Base-by-base conservation (phyloP, 768 basidiomycete species). In the Thelephora aurantiotincta region DNA sequence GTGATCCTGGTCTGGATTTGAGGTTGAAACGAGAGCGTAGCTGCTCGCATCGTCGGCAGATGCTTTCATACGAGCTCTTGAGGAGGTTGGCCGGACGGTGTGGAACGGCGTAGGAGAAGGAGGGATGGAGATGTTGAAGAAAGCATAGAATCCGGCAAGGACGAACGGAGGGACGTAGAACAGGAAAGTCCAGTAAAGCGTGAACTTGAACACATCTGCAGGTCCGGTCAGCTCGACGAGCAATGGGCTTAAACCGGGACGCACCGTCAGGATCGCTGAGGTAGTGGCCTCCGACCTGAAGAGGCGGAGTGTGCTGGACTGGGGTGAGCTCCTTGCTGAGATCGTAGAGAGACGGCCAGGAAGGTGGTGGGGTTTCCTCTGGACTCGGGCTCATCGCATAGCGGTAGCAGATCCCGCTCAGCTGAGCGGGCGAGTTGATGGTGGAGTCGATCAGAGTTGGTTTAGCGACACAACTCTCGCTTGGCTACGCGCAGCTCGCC, bases 171-270 rank as follows among this genome's bases (percentile, higher is more conserved):
- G 70, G n/a, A 59, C 58, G 54, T 71, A 65, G 52, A 72, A 67
- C 22, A 72, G 58, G n/a, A 72, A 48, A 1, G 68, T 68, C 70
- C 70, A 72, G 52, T 70, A 72, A 11, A 73, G 60, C 9, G 69
- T 72, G 58, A 72, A 72, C 11, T 52, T 59, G 54, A 70, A 72
- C 41, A 73, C 52, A 38, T 68, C 70, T 72, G 23, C 12, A 9
- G 16, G 11, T 35, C 30, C 34, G 13, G 16, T 33, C n/a, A n/a
- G 30, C 19, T 2, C 23, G 23, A 26, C 33, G 48, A 11, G 44
- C 18, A 9, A 34, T 33, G 14, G 19, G 1, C 14, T 19, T 11
- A 6, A n/a, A 33, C 33, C 26, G 6, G 6, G 16, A 50, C 57
- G 13, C 33, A 67, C 70, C 66, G 19, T 57, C 55, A 2, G 60